Evolutionary conservation across 768 basidiomycete genomes (phyloP).

Genomic region (Agaricus blazei): DNA sequence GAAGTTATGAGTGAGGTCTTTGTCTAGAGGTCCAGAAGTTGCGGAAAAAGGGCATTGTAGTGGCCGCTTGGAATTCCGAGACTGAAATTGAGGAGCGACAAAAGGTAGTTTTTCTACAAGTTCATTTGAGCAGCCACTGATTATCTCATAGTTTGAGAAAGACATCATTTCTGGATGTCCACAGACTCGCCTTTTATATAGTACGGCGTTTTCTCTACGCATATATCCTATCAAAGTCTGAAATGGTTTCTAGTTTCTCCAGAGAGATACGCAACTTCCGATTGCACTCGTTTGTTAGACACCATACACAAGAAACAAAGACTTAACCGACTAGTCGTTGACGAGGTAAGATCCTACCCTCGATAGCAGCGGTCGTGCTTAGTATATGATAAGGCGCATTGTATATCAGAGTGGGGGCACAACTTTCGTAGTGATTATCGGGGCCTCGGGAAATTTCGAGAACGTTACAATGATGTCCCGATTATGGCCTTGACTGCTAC

Average conservation of each 20-base stretch:
- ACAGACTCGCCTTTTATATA: slow-evolving; percentile 60
- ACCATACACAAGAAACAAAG: slow-evolving; percentile 47
- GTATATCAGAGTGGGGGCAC: slow-evolving; percentile 87
- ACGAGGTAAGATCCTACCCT: slow-evolving; percentile 49
- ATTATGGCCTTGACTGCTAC: slow-evolving; percentile 89
- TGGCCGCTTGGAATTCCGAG: slow-evolving; percentile 64
- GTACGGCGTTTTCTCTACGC: slow-evolving; percentile 32
- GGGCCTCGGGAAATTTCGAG: slow-evolving; percentile 64
- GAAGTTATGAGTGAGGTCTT: neutral
- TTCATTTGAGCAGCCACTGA: too few species aligned
- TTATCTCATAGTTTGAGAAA: slow-evolving; percentile 43
- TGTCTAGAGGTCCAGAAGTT: slow-evolving; percentile 59
- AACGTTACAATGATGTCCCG: slow-evolving; percentile 61
- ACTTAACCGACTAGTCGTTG: slow-evolving; percentile 72
- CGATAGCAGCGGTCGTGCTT: neutral
- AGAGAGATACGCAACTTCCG: slow-evolving; percentile 56
- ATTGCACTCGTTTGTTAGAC: slow-evolving; percentile 48
- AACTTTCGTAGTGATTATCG: slow-evolving; percentile 76
- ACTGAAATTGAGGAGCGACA: slow-evolving; percentile 48
- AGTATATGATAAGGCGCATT: slow-evolving; percentile 54
- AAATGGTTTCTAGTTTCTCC: slow-evolving; percentile 55
- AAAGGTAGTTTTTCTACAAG: slow-evolving; percentile 32
- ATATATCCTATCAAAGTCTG: neutral
- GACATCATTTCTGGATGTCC: slow-evolving; percentile 61
- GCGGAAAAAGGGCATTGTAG: slow-evolving; percentile 47